phyloP scores from a whole-genome alignment of 768 basidiomycete genomes.

The Mycena chlorophos region DNA sequence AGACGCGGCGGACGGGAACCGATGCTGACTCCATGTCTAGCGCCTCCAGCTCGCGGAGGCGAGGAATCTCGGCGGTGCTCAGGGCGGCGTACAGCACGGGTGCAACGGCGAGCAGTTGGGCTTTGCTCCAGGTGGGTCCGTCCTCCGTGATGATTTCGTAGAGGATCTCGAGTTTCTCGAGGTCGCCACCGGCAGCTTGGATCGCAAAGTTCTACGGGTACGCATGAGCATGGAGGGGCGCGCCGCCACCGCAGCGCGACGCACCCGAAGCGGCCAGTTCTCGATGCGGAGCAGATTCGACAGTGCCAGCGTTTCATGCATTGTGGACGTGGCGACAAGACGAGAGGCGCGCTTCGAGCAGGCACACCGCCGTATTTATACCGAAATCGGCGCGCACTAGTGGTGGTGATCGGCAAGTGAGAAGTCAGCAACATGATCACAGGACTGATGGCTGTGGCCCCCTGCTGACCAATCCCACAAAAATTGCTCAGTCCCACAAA shows the following conservation, averaged over 20 bases:
- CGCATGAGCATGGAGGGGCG: neutral
- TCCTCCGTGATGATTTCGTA: neutral
- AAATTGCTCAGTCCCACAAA: too few relatives aligned
- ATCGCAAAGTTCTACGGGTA: neutral
- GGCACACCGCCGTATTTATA: too few relatives aligned
- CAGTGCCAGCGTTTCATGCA: neutral
- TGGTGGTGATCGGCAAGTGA: too few relatives aligned
- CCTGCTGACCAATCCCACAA: too few relatives aligned
- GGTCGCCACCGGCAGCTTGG: neutral
- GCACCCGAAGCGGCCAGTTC: neutral
- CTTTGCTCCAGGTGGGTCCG: neutral
- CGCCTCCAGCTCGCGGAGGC: neutral
- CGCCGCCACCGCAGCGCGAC: neutral
- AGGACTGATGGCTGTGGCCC: too few relatives aligned
- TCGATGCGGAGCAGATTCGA: neutral
- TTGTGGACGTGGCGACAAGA: neutral
- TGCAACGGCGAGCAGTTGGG: neutral
- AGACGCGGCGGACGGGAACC: neutral
- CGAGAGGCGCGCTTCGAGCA: neutral
- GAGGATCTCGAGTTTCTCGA: neutral
- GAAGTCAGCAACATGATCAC: too few relatives aligned
- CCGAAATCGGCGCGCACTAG: too few relatives aligned
- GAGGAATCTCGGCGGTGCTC: neutral
- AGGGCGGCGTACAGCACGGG: neutral
- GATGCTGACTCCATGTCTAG: neutral